Evolutionary conservation across 169 alveolate genomes (phyloP).

Genomic region (Plasmodium ovale): DNA sequence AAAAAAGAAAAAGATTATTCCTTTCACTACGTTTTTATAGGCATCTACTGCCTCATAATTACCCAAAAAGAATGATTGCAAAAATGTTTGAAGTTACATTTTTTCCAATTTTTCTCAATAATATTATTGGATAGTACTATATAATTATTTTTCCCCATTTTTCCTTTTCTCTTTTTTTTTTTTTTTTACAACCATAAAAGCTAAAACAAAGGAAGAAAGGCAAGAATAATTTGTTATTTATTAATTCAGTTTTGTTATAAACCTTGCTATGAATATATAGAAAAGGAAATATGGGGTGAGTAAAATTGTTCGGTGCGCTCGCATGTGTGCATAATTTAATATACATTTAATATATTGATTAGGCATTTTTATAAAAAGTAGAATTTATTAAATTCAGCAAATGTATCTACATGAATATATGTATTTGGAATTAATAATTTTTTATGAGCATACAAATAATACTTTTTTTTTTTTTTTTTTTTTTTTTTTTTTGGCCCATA

Average conservation of each 20-base stretch:
- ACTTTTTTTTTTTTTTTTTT: too few relatives aligned
- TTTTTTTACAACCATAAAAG: not conserved
- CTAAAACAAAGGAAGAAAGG: not conserved
- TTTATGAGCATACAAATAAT: not conserved
- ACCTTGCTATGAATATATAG: constrained; percentile 20
- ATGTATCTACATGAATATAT: constrained; percentile 17
- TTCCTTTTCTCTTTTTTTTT: too few relatives aligned
- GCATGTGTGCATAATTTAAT: too few relatives aligned
- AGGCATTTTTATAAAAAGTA: too few relatives aligned
- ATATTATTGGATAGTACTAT: not conserved
- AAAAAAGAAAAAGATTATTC: constrained; percentile 7
- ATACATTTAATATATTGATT: too few relatives aligned
- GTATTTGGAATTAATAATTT: not conserved
- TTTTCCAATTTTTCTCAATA: not conserved
- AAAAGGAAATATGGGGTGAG: constrained; percentile 45
- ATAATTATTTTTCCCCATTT: too few relatives aligned
- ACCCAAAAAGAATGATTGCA: not conserved
- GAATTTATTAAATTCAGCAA: not conserved
- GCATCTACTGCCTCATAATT: not conserved
- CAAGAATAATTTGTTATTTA: not conserved
- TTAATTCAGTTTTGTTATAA: not conserved
- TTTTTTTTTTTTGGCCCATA: constrained; percentile 1
- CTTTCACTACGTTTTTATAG: constrained; percentile 8
- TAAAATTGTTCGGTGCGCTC: too few relatives aligned
- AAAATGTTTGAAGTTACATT: constrained; percentile 21